Evolutionary conservation across 805 yeast genomes (phyloP), one percentile per base, ranked within the genome.

Genomic region (Helenozyma baotianmanensis): DNA sequence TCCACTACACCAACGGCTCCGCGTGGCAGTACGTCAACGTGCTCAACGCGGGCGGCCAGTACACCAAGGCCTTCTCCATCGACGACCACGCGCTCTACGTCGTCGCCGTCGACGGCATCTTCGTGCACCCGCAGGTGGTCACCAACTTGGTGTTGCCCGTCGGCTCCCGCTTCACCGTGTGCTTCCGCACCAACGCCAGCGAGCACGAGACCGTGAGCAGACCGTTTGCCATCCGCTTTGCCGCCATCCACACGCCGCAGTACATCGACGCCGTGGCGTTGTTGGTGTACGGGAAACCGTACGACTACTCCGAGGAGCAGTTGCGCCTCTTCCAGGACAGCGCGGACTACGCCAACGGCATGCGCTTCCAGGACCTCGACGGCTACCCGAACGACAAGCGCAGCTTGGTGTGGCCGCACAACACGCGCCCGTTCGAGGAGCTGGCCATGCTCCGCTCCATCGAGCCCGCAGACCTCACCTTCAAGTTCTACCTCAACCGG

Each of bases 1-100:
- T 43, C n/a, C 38, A 48, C 23, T 50, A 39, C 16, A 53, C 60
- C 10, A 39, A 51, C 15, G 45, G 40, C 12, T 16, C 37, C 13
- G 30, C 27, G 2, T 59, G 57, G 55, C 48, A 51, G 23, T 55
- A 53, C 33, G 27, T 59, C 21, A 57, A 52, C 32, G 30, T 60
- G 14, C 39, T 59, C 18, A 60, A 60, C 31, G 42, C 55, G n/a
- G 64, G 66, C 3, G 62, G 62, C 9, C 58, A 54, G 35, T 56
- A 51, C 37, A 52, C 56, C 23, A 60, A 59, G 40, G 48, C 53
- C 11, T 51, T 60, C 30, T 51, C 56, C 9, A 52, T 60, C 15
- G 66, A 59, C 33, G 60, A 53, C 32, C 66, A 59, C 31, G 43
- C 46, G 16, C 31, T 60, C 21, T 42, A 45, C 21, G 44, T 58